Percentiles rank a stretch among this genome's conserved stretches.
Evolutionary conservation across 441 rosid genomes (phyloP).

Genomic region (Populus hybrid): DNA sequence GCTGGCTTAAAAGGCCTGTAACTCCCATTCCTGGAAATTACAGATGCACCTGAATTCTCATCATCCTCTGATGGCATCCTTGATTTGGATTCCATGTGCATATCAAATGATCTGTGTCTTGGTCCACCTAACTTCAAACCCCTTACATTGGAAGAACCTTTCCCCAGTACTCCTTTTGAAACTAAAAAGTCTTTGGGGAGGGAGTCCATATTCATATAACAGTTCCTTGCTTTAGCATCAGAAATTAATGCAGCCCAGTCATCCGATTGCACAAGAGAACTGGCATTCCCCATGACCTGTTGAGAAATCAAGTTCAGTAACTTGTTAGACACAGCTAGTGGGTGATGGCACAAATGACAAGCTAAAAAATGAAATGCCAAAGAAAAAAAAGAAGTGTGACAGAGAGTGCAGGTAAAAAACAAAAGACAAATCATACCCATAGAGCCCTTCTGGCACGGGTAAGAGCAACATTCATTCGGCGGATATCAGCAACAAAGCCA

Average conservation of each 20-base stretch:
- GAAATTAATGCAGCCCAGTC: conserved; percentile 93
- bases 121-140: conserved; percentile 61
- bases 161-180: conserved; percentile 59
- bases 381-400: not conserved
- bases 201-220: conserved; percentile 89
- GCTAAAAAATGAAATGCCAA: not conserved
- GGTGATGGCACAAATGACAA: not conserved
- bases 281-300: conserved; percentile 98
- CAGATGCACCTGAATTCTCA: no score
- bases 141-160: conserved; percentile 52
- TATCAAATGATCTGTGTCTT: conserved; percentile 62
- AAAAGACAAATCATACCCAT: conserved; percentile 57
- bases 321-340: not conserved
- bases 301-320: conserved; percentile 13
- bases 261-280: conserved; percentile 71
- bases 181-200: conserved; percentile 68
- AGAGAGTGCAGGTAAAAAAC: not conserved
- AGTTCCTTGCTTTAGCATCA: conserved; percentile 85
- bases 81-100: conserved; percentile 61
- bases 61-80: conserved; percentile 68
- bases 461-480: conserved; percentile 98
- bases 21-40: conserved; percentile 57
- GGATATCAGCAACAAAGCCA: conserved; percentile 95
- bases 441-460: conserved; percentile 97
- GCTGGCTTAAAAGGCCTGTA: conserved; percentile 39